Evolutionary conservation across 1,284 basidiomycete species (phyloP).

Genomic region (Tilletia horrida): DNA sequence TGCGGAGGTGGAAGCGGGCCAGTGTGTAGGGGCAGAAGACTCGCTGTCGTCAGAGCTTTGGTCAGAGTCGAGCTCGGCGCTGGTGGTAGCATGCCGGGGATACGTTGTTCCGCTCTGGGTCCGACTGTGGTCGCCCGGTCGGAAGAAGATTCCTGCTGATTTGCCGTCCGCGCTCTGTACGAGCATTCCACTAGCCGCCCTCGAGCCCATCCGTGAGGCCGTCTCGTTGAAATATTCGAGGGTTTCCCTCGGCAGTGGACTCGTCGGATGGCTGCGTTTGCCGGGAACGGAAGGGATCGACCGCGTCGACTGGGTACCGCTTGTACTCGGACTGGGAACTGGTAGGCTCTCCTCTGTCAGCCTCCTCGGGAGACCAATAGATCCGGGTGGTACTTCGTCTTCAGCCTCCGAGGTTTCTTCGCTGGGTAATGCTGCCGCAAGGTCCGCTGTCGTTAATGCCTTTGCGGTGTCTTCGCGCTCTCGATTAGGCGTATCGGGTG

Average conservation of each 20-base stretch:
- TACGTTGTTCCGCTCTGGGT: background rate
- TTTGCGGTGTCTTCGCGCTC: too few relatives aligned
- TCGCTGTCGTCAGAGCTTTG: background rate
- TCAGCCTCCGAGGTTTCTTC: background rate
- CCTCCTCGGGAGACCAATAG: background rate
- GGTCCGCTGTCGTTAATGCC: background rate
- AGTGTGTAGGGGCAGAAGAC: background rate
- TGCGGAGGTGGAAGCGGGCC: background rate
- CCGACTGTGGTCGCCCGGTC: slow-evolving; percentile 60
- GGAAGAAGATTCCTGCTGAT: slow-evolving; percentile 90
- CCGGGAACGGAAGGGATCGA: background rate
- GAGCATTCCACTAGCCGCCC: slow-evolving; percentile 78
- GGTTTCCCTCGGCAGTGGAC: slow-evolving; percentile 60
- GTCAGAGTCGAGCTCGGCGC: background rate
- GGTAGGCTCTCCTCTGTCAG: background rate
- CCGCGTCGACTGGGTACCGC: background rate
- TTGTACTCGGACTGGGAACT: background rate
- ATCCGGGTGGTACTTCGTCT: background rate
- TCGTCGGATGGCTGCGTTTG: slow-evolving; percentile 20
- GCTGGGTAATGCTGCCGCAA: background rate
- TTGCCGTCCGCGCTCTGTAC: slow-evolving; percentile 89
- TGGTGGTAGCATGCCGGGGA: background rate
- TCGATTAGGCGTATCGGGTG: too few relatives aligned
- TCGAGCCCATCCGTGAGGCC: slow-evolving; percentile 66
- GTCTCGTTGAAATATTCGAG: slow-evolving; percentile 83